Base-by-base conservation (phyloP, 345 rosid species). In the Hypericum perforatum region DNA sequence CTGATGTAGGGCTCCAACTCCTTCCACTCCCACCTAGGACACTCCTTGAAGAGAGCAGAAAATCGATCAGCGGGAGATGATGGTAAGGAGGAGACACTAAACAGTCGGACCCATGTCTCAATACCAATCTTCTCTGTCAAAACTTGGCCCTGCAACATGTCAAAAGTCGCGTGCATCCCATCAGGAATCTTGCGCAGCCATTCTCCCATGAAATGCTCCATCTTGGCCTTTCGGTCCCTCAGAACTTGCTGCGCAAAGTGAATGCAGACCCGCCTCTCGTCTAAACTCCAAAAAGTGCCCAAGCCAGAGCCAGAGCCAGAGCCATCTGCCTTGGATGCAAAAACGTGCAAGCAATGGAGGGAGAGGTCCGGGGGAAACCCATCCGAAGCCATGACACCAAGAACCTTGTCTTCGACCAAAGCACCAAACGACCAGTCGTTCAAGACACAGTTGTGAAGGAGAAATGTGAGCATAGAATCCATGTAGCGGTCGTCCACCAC, bases 121-220 rank as follows among this genome's bases (percentile, higher is more conserved):
- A 76, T 77, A 8, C 96, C 98, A 0, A 85, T 45, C 66, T 69
- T 85, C 71, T 88, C 98, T n/a, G 77, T 76, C 67, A 91, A 75
- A 69, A 85, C 79, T 75, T 88, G 94, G 5, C 98, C 96, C 69
- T 91, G 90, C 72, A 91, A 70, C 89, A 82, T 78, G 29, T 82
- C 78, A 5, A 87, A 77, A 43, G 61, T 78, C 38, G 65, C 79
- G 45, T 74, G 75, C 76, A 88, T 82, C 45, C 84, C 86, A 16
- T 72, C 74, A 0, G 95, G 98, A 43, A 85, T 71, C 67, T 68
- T 73, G 66, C 59, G 62, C 63, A 7, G 62, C 98, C 92, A 88
- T 63, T 79, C 84, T 11, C 71, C 86, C 76, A 80, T 74, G 52
- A 91, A 87, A 45, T 43, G 62, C 59, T 83, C 89, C 39, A 81